Base-by-base conservation (phyloP, 768 basidiomycete genomes). In the Serendipita sp. region DNA sequence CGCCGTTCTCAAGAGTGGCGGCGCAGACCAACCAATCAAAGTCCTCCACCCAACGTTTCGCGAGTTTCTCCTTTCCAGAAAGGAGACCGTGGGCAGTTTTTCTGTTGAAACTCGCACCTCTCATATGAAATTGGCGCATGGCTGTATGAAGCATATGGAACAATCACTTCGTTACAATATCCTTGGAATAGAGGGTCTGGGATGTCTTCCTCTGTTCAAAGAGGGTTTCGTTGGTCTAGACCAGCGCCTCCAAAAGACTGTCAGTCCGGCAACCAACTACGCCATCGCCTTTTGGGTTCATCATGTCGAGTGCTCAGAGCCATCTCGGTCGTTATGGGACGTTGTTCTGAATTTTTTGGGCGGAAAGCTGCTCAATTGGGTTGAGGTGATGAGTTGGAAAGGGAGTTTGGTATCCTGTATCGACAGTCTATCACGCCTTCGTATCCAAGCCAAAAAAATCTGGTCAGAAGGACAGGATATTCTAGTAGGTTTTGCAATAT, bases 41-140 rank as follows among this genome's bases (percentile, higher is more conserved):
- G 56, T 60, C 28, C 34, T 60, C 4, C 56, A 60, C 18, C 56
- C 56, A 23, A 60, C 56, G 4, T 60, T 60, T 60, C 56, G 56
- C 28, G 56, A 60, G 30, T 60, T 60, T 35, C 18, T 60, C 11
- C 28, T 35, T 28, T 51, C 48, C 8, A 38, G 35, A 3, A 35
- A 60, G 56, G 56, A 60, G 28, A 10, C 16, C 11, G 56, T 30
- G 8, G 13, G 35, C 28, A 30, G 56, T n/a, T 60, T 60, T 34
- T 36, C 32, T n/a, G 28, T 60, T 10, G 16, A 60, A 4, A 60
- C 34, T 23, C 5, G 4, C 28, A 8, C 56, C n/a, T 60, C 56
- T 8, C 28, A 60, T 34, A 32, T 11, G 10, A n/a, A 11, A 10
- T 10, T 38, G 10, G 56, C 28, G 13, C 1, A 30, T 35, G 30